Conservation (phyloP, 2,329 filamentous ascomycete species). For the Rhynchosporium agropyri region DNA sequence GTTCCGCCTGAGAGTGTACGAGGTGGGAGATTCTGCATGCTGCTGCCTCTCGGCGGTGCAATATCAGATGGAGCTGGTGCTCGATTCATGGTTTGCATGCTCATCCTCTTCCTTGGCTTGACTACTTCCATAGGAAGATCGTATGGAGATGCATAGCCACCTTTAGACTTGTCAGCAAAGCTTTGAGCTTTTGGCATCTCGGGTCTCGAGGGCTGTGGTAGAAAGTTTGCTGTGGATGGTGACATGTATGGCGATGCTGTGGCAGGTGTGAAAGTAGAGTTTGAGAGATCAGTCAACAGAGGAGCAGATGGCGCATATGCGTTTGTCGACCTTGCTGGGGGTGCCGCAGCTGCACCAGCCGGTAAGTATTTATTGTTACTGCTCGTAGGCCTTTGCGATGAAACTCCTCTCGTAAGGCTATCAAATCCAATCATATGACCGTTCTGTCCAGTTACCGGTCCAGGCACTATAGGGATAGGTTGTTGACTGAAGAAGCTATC, state of each 20-base stretch:
- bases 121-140: constrained; percentile 90
- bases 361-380: constrained; percentile 39
- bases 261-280: constrained; percentile 24
- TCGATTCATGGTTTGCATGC: constrained; percentile 49
- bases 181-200: constrained; percentile 69
- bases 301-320: constrained; percentile 39
- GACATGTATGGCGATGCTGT: constrained; percentile 32
- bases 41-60: constrained; percentile 40
- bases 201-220: constrained; percentile 42
- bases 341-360: constrained; percentile 24
- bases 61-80: constrained; percentile 32
- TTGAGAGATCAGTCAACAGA: constrained; percentile 40
- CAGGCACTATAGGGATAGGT: constrained; percentile 36
- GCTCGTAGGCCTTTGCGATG: constrained; percentile 27
- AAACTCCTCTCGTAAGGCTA: constrained; percentile 24
- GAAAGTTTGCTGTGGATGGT: constrained; percentile 30
- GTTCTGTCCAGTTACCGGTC: constrained; percentile 39
- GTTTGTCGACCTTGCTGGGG: constrained; percentile 27
- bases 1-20: constrained; percentile 32
- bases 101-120: constrained; percentile 66
- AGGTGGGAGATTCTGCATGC: constrained; percentile 33
- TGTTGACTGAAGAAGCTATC: constrained; percentile 36
- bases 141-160: constrained; percentile 91
- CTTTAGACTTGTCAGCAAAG: constrained; percentile 87
- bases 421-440: constrained; percentile 39